Conservation (phyloP, 2,329 filamentous ascomycete genomes). For the Tolypocladium tundrense region DNA sequence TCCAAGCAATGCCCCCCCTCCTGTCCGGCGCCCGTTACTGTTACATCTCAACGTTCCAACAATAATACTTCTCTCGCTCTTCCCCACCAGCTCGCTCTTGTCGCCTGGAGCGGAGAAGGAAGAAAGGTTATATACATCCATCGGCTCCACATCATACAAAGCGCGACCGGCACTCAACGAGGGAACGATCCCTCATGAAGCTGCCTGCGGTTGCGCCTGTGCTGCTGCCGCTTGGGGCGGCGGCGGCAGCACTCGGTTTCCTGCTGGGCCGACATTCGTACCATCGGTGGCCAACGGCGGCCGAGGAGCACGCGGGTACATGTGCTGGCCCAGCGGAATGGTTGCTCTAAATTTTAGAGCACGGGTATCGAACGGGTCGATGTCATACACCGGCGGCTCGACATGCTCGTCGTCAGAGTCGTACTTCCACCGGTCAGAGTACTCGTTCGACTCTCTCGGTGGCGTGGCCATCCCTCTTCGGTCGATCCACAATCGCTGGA, state of each 20-base stretch:
- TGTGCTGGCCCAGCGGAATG: slow-evolving; percentile 38
- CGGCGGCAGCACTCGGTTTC: slow-evolving; percentile 14
- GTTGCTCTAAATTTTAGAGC: slow-evolving; percentile 52
- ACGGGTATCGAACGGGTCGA: slow-evolving; percentile 59
- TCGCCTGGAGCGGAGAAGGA: slow-evolving; percentile 1
- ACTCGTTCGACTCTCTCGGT: slow-evolving; percentile 32
- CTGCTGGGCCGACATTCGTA: slow-evolving; percentile 12
- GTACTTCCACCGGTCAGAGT: slow-evolving; percentile 71
- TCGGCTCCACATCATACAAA: slow-evolving; percentile 11
- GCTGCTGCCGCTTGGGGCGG: slow-evolving; percentile 8
- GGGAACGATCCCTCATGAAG: slow-evolving; percentile 9
- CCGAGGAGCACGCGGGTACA: slow-evolving; percentile 25
- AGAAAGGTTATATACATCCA: slow-evolving; percentile 8
- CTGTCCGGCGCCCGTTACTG: slow-evolving; percentile 4
- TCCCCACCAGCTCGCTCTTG: slow-evolving; percentile 1
- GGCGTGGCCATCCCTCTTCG: slow-evolving; percentile 55
- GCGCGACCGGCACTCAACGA: neutral
- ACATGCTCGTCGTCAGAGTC: slow-evolving; percentile 82
- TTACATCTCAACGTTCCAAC: slow-evolving; percentile 3
- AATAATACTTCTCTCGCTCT: slow-evolving; percentile 1
- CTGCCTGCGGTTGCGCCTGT: slow-evolving; percentile 13
- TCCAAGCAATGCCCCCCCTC: slow-evolving; percentile 24
- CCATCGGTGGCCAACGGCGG: slow-evolving; percentile 20
- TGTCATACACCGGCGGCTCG: slow-evolving; percentile 61
- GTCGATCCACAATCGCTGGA: slow-evolving; percentile 82